These are phyloP conservation scores for Rhodosporidiobolus odoratus DNA, from an alignment of 768 basidiomycete genomes.

Conservation along the genomic window DNA sequence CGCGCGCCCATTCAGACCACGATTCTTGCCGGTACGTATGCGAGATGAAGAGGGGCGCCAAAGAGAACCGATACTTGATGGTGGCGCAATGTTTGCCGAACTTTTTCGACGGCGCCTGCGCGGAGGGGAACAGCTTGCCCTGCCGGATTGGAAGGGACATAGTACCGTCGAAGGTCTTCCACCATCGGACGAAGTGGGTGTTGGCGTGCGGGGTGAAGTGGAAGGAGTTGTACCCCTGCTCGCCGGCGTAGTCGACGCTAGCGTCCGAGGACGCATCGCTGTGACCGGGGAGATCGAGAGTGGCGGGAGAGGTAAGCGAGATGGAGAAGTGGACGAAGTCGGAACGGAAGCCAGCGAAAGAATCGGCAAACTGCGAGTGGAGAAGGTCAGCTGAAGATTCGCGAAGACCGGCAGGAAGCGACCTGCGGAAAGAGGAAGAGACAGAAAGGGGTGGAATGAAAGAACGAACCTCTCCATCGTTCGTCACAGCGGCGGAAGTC, in stretches of 20 bases:
- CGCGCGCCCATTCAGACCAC: slow-evolving; percentile 71
- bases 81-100: slow-evolving; percentile 83
- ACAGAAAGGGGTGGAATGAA: neutral
- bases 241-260: slow-evolving; percentile 27
- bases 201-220: slow-evolving; percentile 80
- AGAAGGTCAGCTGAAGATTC: slow-evolving; percentile 17
- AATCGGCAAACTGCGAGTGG: slow-evolving; percentile 53
- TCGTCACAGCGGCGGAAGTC: slow-evolving; percentile 16
- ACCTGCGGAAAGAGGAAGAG: neutral
- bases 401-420: no score
- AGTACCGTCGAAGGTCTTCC: slow-evolving; percentile 70
- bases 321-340: slow-evolving; percentile 89
- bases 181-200: slow-evolving; percentile 89
- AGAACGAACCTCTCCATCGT: slow-evolving; percentile 39
- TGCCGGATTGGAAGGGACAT: slow-evolving; percentile 80
- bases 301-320: slow-evolving; percentile 60
- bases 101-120: slow-evolving; percentile 69
- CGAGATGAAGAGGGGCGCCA: slow-evolving; percentile 73
- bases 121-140: slow-evolving; percentile 68
- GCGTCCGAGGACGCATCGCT: slow-evolving; percentile 22
- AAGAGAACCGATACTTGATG: slow-evolving; percentile 76
- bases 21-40: slow-evolving; percentile 81
- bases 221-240: slow-evolving; percentile 58
- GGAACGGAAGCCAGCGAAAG: slow-evolving; percentile 80
- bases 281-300: slow-evolving; percentile 29